phyloP scores from a whole-genome alignment of 768 basidiomycete genomes.

The Phallus indusiatus region DNA sequence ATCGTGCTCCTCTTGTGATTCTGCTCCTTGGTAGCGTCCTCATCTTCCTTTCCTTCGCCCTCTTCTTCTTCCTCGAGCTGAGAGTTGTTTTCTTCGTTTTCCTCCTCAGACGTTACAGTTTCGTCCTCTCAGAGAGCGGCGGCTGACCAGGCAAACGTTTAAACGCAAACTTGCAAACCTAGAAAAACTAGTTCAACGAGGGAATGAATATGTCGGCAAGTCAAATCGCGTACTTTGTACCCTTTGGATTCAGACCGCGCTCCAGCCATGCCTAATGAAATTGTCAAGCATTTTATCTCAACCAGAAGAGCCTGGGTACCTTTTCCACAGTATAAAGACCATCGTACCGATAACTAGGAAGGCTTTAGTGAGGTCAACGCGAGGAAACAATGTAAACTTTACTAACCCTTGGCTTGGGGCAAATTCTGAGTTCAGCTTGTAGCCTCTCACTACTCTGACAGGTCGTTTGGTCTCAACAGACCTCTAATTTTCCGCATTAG shows the following conservation, averaged over 20 bases:
- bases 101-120: slow-evolving; percentile 13
- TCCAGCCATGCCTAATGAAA: slow-evolving; percentile 63
- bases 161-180: slow-evolving; percentile 83
- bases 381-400: neutral
- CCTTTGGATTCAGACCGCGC: slow-evolving; percentile 56
- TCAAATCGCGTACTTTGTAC: slow-evolving; percentile 21
- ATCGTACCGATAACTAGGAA: slow-evolving; percentile 74
- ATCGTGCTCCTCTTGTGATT: neutral
- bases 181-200: neutral
- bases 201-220: neutral
- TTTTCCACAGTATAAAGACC: slow-evolving; percentile 77
- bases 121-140: slow-evolving; percentile 30
- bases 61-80: neutral
- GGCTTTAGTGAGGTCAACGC: neutral
- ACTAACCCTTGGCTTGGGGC: slow-evolving; percentile 71
- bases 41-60: neutral
- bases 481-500: slow-evolving; percentile 29
- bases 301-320: slow-evolving; percentile 20
- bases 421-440: slow-evolving; percentile 59
- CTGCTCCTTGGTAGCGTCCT: neutral
- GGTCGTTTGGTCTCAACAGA: slow-evolving; percentile 78
- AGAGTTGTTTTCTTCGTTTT: neutral
- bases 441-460: slow-evolving; percentile 82
- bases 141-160: slow-evolving; percentile 56
- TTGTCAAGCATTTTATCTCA: neutral